Evolutionary conservation across 306 rosid species (phyloP).

Genomic region (Ochetophila trinervis): DNA sequence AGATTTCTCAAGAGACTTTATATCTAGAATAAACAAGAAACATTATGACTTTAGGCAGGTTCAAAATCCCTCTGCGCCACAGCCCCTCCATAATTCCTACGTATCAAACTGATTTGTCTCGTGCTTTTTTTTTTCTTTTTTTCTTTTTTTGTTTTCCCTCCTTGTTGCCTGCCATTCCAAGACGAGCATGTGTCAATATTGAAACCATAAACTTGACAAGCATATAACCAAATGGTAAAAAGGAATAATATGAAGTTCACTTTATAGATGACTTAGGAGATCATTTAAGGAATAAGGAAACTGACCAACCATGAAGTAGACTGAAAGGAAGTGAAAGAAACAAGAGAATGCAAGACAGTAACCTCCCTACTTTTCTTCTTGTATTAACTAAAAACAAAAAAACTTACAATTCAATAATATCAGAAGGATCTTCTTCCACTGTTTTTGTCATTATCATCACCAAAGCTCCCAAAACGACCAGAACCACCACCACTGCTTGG

Average conservation of each 20-base stretch:
- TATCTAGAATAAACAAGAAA: neutral
- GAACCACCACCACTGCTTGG: neutral
- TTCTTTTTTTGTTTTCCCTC: too few relatives aligned
- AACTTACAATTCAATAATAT: slow-evolving; percentile 9
- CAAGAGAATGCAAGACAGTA: neutral
- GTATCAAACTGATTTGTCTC: too few relatives aligned
- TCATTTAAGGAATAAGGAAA: too few relatives aligned
- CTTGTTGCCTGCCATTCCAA: too few relatives aligned
- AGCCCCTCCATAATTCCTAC: neutral
- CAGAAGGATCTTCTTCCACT: slow-evolving; percentile 5
- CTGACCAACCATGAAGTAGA: neutral
- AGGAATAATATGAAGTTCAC: too few relatives aligned
- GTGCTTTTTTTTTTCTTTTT: too few relatives aligned
- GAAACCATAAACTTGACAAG: too few relatives aligned
- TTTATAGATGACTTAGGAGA: too few relatives aligned
- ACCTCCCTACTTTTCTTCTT: too few relatives aligned
- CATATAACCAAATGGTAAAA: too few relatives aligned
- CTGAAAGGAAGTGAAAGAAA: neutral
- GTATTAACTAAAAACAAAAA: too few relatives aligned
- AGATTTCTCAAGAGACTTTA: neutral
- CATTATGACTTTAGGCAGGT: neutral
- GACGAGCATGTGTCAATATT: too few relatives aligned
- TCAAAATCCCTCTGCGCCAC: neutral
- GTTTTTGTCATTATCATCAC: slow-evolving; percentile 4
- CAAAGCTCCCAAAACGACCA: slow-evolving; percentile 18